Percentiles rank a stretch among this genome's conserved stretches.
Conservation (phyloP, 805 yeast species). For the Candida suzukii region DNA sequence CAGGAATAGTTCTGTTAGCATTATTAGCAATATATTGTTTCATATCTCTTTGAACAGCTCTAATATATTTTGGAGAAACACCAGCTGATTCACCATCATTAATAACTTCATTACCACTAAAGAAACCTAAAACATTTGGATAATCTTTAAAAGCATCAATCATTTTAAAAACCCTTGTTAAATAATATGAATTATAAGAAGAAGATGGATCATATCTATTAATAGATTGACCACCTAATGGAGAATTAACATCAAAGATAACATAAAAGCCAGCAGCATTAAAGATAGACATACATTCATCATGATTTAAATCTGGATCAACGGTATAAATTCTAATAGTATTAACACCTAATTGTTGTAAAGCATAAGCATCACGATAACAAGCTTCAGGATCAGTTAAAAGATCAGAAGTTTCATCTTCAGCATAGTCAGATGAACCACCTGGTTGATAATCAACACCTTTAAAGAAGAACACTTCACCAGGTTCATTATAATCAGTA, state of each 20-base stretch:
- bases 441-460: conserved; percentile 95
- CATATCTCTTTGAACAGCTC: conserved; percentile 91
- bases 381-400: conserved; percentile 64
- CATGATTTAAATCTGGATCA: conserved; percentile 81
- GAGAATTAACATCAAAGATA: conserved; percentile 77
- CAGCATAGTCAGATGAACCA: conserved; percentile 62
- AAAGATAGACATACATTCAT: conserved; percentile 84
- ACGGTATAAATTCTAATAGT: conserved; percentile 78
- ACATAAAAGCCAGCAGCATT: conserved; percentile 90
- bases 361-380: conserved; percentile 70
- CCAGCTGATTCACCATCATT: conserved; percentile 63
- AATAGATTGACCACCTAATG: conserved; percentile 57
- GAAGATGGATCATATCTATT: conserved; percentile 65
- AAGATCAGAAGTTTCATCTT: conserved; percentile 44
- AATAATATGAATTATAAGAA: conserved; percentile 62
- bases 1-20: conserved; percentile 74
- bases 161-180: conserved; percentile 75
- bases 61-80: conserved; percentile 68
- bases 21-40: conserved; percentile 68
- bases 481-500: conserved; percentile 23
- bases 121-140: conserved; percentile 81
- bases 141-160: conserved; percentile 79
- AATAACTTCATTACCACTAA: conserved; percentile 88
- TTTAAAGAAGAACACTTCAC: conserved; percentile 65
- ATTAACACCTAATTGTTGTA: conserved; percentile 78